Percentiles rank a stretch among this genome's conserved stretches.
Conservation (phyloP, 306 rosid species). For the Hylodesmum podocarpum region DNA sequence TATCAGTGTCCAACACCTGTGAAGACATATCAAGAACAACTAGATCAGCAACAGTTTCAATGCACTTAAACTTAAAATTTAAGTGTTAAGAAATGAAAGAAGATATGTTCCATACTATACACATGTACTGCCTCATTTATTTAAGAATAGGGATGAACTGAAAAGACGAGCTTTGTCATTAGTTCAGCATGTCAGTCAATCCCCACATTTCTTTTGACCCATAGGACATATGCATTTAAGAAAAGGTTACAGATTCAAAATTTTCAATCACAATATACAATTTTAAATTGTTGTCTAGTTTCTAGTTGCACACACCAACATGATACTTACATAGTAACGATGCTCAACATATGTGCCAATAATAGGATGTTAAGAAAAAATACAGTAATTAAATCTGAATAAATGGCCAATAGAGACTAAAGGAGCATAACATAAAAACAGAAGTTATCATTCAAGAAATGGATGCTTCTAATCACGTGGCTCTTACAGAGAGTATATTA, state of each 20-base stretch:
- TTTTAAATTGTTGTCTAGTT: background rate
- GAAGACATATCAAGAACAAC: slow-evolving; percentile 17
- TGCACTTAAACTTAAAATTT: background rate
- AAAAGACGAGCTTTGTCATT: background rate
- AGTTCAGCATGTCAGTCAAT: slow-evolving; percentile 11
- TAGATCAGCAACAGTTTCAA: slow-evolving; percentile 21
- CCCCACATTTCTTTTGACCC: background rate
- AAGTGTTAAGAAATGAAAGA: background rate
- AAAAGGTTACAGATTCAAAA: background rate
- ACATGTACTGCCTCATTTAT: background rate
- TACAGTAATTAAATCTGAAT: background rate
- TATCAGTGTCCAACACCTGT: slow-evolving; percentile 61
- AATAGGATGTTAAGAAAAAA: slow-evolving; percentile 7
- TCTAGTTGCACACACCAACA: background rate
- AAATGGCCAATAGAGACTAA: background rate
- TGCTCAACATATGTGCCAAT: background rate
- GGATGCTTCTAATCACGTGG: too few species aligned
- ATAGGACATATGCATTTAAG: background rate
- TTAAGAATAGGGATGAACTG: slow-evolving; percentile 11
- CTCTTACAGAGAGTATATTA: too few species aligned
- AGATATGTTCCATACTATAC: background rate
- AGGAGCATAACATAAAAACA: background rate
- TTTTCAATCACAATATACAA: background rate
- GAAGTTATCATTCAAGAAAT: background rate
- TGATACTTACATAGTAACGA: background rate